phyloP scores from a whole-genome alignment of 768 basidiomycete genomes.

The Lyophyllum semitale region DNA sequence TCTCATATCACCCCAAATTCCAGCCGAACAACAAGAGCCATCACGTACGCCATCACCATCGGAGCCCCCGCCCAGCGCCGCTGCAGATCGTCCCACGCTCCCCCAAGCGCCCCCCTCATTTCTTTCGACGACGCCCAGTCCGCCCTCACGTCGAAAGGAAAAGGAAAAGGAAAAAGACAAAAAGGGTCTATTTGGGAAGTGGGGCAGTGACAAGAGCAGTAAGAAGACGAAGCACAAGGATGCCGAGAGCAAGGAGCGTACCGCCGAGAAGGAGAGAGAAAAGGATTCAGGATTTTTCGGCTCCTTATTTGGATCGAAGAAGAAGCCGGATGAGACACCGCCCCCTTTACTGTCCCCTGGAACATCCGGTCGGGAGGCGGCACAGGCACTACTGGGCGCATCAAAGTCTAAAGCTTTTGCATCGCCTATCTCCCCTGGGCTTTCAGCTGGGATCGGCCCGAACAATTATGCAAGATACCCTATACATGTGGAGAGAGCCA shows the following conservation, averaged over 20 bases:
- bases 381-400: conserved; percentile 81
- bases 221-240: conserved; percentile 46
- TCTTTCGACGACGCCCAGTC: conserved; percentile 29
- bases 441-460: conserved; percentile 39
- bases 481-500: conserved; percentile 97
- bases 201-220: conserved; percentile 64
- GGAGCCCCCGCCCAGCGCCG: conserved; percentile 29
- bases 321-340: conserved; percentile 70
- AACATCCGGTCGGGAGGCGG: conserved; percentile 79
- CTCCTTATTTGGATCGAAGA: conserved; percentile 87
- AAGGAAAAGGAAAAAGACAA: conserved; percentile 82
- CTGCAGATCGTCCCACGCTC: conserved; percentile 26
- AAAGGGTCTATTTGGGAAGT: conserved; percentile 66
- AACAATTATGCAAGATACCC: conserved; percentile 81
- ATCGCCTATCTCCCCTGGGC: conserved; percentile 62
- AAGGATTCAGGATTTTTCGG: conserved; percentile 88
- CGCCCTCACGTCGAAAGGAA: conserved; percentile 51
- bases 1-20: conserved; percentile 41
- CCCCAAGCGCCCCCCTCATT: conserved; percentile 31
- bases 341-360: conserved; percentile 30
- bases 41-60: conserved; percentile 64
- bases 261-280: conserved; percentile 47
- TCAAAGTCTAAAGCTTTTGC: conserved; percentile 75
- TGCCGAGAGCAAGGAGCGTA: conserved; percentile 22
- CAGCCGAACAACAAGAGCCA: conserved; percentile 34